These are phyloP conservation scores for Solanum piurae DNA, from an alignment of 257 asterid genomes.

Conservation along the genomic window DNA sequence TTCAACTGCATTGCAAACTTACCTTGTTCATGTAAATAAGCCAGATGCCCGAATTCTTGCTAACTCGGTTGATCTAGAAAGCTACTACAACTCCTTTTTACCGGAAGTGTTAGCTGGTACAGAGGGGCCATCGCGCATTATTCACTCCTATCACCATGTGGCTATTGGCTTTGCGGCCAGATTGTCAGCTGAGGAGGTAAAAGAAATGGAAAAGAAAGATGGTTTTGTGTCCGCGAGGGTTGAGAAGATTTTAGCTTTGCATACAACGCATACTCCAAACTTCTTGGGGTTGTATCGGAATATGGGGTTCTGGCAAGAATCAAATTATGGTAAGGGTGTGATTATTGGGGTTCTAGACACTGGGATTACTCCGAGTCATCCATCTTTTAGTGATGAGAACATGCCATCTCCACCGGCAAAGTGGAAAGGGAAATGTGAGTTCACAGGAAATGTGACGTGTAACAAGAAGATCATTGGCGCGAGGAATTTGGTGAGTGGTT, in stretches of 20 bases:
- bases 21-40: constrained; percentile 2
- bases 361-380: constrained; percentile 43
- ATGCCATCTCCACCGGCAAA: constrained; percentile 46
- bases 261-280: constrained; percentile 33
- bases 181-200: constrained; percentile 15
- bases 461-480: constrained; percentile 49
- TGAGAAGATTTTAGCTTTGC: neutral
- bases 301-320: constrained; percentile 33
- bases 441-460: constrained; percentile 14
- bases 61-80: constrained; percentile 7
- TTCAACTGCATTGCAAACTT: neutral
- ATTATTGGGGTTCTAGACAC: constrained; percentile 44
- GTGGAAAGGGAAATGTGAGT: constrained; percentile 52
- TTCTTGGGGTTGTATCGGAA: constrained; percentile 39
- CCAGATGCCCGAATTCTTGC: neutral
- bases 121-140: constrained; percentile 7
- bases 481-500: constrained; percentile 15
- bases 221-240: constrained; percentile 9
- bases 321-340: constrained; percentile 43
- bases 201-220: neutral
- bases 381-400: constrained; percentile 41
- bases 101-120: constrained; percentile 9
- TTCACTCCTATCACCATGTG: constrained; percentile 31
- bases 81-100: constrained; percentile 28
- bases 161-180: constrained; percentile 23